Conservation (phyloP, 176 grass and related monocot species). For the Triticum monococcum region DNA sequence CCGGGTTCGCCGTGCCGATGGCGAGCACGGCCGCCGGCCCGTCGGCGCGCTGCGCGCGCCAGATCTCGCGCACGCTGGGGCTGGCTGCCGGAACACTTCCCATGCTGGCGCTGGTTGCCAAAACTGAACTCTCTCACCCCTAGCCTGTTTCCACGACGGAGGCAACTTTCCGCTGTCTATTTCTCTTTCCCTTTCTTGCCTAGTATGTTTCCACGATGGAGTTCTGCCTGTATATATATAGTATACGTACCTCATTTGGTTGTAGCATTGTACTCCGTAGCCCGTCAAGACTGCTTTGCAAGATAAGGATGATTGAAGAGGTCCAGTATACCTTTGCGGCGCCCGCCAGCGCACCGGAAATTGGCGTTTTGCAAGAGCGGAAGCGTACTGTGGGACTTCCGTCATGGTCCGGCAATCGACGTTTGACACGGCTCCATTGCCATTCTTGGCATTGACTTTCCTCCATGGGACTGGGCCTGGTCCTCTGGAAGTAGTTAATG, state of each 20-base stretch:
- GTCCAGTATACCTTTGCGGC: neutral
- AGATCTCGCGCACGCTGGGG: neutral
- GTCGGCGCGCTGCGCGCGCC: constrained; percentile 42
- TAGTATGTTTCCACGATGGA: neutral
- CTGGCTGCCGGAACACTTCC: neutral
- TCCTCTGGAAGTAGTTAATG: neutral
- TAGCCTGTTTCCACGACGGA: neutral
- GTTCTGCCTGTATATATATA: too few species aligned
- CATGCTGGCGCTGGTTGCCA: neutral
- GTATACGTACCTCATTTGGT: too few species aligned
- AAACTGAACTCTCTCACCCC: too few species aligned
- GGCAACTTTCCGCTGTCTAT: neutral
- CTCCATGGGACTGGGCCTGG: neutral
- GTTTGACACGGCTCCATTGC: neutral
- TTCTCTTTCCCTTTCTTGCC: neutral
- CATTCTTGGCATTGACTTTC: neutral
- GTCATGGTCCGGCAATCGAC: neutral
- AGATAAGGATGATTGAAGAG: neutral
- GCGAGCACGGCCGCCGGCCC: constrained; percentile 64
- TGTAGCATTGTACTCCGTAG: too few species aligned
- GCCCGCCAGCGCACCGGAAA: neutral
- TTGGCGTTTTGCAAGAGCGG: neutral
- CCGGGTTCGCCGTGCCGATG: constrained; percentile 70
- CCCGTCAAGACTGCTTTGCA: too few species aligned
- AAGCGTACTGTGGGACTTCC: neutral